Conservation (phyloP, 2,329 filamentous ascomycete species). For the Lomentospora prolificans region DNA sequence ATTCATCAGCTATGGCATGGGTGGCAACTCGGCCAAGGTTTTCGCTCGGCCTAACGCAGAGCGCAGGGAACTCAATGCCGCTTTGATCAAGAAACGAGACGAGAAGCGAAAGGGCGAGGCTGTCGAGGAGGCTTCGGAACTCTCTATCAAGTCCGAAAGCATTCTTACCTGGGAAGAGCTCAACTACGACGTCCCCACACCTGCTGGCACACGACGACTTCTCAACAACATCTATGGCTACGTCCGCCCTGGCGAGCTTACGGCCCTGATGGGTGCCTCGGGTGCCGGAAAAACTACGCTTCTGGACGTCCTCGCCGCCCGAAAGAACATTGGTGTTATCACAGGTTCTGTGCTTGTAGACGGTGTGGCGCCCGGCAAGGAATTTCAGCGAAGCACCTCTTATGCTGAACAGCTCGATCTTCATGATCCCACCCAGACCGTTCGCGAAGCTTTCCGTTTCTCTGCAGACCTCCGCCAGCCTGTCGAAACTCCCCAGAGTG, state of each 20-base stretch:
- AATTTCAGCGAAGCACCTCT: slow-evolving; percentile 52
- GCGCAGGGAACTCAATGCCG: slow-evolving; percentile 53
- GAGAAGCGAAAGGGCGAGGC: slow-evolving; percentile 37
- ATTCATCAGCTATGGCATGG: slow-evolving; percentile 65
- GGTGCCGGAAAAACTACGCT: slow-evolving; percentile 85
- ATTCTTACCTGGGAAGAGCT: slow-evolving; percentile 83
- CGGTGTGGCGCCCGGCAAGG: slow-evolving; percentile 43
- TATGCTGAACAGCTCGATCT: slow-evolving; percentile 55
- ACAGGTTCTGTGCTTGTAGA: slow-evolving; percentile 48
- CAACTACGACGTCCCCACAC: slow-evolving; percentile 61
- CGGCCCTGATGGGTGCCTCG: slow-evolving; percentile 72
- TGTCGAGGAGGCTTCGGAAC: slow-evolving; percentile 35
- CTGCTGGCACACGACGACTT: slow-evolving; percentile 44
- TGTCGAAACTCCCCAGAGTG: slow-evolving; percentile 38
- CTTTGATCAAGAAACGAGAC: slow-evolving; percentile 49
- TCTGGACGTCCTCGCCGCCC: slow-evolving; percentile 60
- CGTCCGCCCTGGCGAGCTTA: slow-evolving; percentile 67
- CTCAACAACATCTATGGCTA: slow-evolving; percentile 53
- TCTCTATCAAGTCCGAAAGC: slow-evolving; percentile 49
- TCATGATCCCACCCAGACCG: slow-evolving; percentile 52
- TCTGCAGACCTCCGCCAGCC: slow-evolving; percentile 52
- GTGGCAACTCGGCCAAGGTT: slow-evolving; percentile 70
- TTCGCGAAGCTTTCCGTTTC: slow-evolving; percentile 54
- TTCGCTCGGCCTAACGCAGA: slow-evolving; percentile 64
- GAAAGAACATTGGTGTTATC: slow-evolving; percentile 54